Evolutionary conservation across 2,329 filamentous ascomycete genomes (phyloP).

Genomic region (Akanthomyces muscarius): DNA sequence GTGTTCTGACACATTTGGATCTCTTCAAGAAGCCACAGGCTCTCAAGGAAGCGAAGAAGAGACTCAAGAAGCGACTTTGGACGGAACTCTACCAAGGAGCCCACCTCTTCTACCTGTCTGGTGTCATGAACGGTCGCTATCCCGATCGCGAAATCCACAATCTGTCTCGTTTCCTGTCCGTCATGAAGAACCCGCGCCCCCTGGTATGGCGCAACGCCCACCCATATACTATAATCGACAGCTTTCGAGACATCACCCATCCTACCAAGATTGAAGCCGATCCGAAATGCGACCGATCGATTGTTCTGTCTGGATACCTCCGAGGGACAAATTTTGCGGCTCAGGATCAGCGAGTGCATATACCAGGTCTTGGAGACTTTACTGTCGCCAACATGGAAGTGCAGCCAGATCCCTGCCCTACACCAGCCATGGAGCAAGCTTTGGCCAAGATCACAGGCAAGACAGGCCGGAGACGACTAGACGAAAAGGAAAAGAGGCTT

Average conservation of each 20-base stretch:
- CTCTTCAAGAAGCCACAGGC: constrained; percentile 92
- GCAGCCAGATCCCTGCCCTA: constrained; percentile 91
- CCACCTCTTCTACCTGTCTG: constrained; percentile 93
- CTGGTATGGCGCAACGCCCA: constrained; percentile 95
- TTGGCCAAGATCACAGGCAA: constrained; percentile 82
- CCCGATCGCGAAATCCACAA: constrained; percentile 97
- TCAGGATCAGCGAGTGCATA: constrained; percentile 79
- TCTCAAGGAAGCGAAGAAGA: constrained; percentile 90
- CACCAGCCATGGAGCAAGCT: constrained; percentile 83
- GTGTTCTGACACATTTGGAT: constrained; percentile 92
- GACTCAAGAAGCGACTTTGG: constrained; percentile 94
- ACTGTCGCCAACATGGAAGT: constrained; percentile 79
- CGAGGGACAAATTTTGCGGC: constrained; percentile 91
- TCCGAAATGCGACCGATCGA: constrained; percentile 81
- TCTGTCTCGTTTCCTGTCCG: constrained; percentile 86
- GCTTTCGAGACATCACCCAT: constrained; percentile 91
- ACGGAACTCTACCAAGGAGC: constrained; percentile 95
- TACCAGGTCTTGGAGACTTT: constrained; percentile 88
- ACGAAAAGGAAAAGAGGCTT: constrained; percentile 94
- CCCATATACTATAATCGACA: constrained; percentile 89
- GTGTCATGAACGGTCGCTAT: constrained; percentile 94
- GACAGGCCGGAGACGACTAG: constrained; percentile 71
- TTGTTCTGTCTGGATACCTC: constrained; percentile 90
- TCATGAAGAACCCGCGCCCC: constrained; percentile 99
- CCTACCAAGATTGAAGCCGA: constrained; percentile 88